Base-by-base conservation (phyloP, 1,139 yeast genomes). In the Pichia norvegensis region DNA sequence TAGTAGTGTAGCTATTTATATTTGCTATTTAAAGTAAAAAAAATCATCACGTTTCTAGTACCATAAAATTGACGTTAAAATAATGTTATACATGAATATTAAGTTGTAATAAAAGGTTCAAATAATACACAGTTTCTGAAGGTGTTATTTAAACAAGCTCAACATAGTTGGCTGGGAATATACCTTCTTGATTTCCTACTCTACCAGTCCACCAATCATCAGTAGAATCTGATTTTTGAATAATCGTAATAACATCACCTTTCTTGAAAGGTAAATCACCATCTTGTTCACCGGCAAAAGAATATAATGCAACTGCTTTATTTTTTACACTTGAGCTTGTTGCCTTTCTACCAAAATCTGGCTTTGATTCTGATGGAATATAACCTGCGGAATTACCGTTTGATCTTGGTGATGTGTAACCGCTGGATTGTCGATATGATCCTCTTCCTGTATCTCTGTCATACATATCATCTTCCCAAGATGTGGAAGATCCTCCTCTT, bases 161-260 rank as follows among this genome's bases (percentile, higher is more conserved):
- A 38, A 92, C 97, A 61, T 92, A 92, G 63, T 92, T 92, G 2
- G 98, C 98, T 10, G 98, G 98, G 73, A 92, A 92, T 23, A 90
- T 88, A 43, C 98, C 98, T 53, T 86, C 85, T 47, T 67, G 67
- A 6, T 95, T 94, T 56, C 84, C 85, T 49, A 80, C 72, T 61
- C 84, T 78, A 19, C 98, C 98, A 0, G 96, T 88, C 98, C 98
- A 92, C 98, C 98, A 92, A 63, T 92, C 98, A 63, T 92, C 95
- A 43, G 80, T 78, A 13, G 95, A 83, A 16, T 84, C 88, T 14
- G 95, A 78, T 64, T 84, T 86, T 64, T 88, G 86, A 44, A 85
- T 69, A 54, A 92, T 84, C 39, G 86, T 84, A 57, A 92, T 85
- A n/a, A 86, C 85, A 64, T 92, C 98, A 47, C 98, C 98, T 69